Base-by-base conservation (phyloP, 2,329 filamentous ascomycete species). In the Cladosporium sp. region DNA sequence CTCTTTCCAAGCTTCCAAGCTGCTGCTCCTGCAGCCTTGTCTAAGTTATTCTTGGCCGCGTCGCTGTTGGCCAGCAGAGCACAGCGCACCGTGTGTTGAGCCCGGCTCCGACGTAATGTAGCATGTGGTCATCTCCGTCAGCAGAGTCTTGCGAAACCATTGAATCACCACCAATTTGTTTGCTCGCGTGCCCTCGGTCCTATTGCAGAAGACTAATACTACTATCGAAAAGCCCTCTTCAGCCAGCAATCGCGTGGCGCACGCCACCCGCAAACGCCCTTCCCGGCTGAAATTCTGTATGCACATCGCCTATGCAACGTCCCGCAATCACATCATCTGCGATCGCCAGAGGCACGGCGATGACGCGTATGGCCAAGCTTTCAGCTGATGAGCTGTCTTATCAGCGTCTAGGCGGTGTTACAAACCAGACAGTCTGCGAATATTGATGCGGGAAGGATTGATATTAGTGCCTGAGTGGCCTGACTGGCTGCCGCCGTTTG, bases 281-380 rank as follows among this genome's bases (percentile, higher is more conserved):
- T 25, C 43, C 43, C 22, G 43, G 22, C 8, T 11, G 22, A 20
- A 17, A 17, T 25, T 3, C 25, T 6, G 5, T 47, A 30, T 47
- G 43, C 43, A 47, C 6, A 17, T 47, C 25, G 43, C 43, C 22
- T 28, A 8, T 47, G 28, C 40, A 45, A 20, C 37, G 17, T 47
- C 9, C 30, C 52, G 51, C 39, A 45, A 45, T 17, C 14, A 20
- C 51, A 36, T 55, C 39, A 40, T 5, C 40, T 25, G 28, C 19
- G 40, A 55, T 55, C 52, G 40, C 19, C 43, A 55, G n/a, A 19
- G 20, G 51, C 51, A 45, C n/a, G 34, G 17, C n/a, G 39, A 45
- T 55, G 52, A 55, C 52, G 52, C 52, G 52, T 30, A 28, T 40
- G 7, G 25, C 43, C 43, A 47, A 47, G 43, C 28, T 30, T 42